A percentile compares a stretch with the other conserved stretches of the same genome.
phyloP scores from a whole-genome alignment of 352 stramenopile genomes.

The Pythium myriotylum region DNA sequence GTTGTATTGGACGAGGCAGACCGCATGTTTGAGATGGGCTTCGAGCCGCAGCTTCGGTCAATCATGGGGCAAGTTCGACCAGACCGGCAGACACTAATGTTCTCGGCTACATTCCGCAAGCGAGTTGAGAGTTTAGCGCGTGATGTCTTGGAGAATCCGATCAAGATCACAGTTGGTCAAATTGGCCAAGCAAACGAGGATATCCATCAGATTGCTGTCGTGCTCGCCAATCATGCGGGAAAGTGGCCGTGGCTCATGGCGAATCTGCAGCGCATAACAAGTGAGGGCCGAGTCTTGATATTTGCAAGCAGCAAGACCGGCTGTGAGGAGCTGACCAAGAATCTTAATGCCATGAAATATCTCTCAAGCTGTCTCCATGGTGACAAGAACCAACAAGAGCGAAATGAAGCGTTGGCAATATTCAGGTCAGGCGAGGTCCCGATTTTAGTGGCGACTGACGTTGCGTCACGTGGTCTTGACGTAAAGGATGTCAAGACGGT shows the following conservation, averaged over 20 bases:
- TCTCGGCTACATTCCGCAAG: slow-evolving; percentile 83
- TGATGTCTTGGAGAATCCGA: slow-evolving; percentile 78
- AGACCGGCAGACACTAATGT: slow-evolving; percentile 87
- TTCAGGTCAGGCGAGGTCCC: slow-evolving; percentile 66
- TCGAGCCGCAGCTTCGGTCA: slow-evolving; percentile 82
- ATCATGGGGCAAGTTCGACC: slow-evolving; percentile 84
- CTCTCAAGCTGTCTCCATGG: slow-evolving; percentile 65
- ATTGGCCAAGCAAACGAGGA: slow-evolving; percentile 90
- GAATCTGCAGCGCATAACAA: slow-evolving; percentile 55
- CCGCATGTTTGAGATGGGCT: slow-evolving; percentile 91
- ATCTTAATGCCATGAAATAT: slow-evolving; percentile 47
- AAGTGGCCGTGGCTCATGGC: slow-evolving; percentile 90
- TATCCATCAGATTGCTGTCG: slow-evolving; percentile 82
- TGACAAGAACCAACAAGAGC: slow-evolving; percentile 82
- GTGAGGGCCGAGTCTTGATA: slow-evolving; percentile 80
- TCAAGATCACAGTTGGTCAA: slow-evolving; percentile 82
- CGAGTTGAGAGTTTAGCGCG: slow-evolving; percentile 71
- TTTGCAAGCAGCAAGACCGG: slow-evolving; percentile 87
- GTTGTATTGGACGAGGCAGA: slow-evolving; percentile 90
- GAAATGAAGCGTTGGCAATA: slow-evolving; percentile 57
- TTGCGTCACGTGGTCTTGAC: slow-evolving; percentile 85
- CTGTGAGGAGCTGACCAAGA: slow-evolving; percentile 83
- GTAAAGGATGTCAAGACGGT: slow-evolving; percentile 92
- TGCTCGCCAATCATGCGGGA: slow-evolving; percentile 66
- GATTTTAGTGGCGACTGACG: slow-evolving; percentile 87